These are phyloP conservation scores for Crepidotus variabilis DNA, from an alignment of 768 basidiomycete species.

Conservation along the genomic window DNA sequence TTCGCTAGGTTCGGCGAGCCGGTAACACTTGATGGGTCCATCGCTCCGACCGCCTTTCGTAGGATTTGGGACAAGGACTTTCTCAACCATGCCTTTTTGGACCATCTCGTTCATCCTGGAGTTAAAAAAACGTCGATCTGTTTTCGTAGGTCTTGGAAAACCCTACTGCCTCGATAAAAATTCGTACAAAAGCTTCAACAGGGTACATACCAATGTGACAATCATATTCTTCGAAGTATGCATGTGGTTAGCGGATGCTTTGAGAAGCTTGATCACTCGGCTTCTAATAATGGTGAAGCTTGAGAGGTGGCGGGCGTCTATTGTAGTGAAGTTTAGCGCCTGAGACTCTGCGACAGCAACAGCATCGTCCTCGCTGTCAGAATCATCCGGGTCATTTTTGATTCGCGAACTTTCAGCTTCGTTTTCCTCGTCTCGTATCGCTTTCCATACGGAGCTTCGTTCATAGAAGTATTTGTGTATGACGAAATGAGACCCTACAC, in stretches of 20 bases:
- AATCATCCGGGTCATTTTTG: constrained; percentile 21
- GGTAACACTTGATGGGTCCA: constrained; percentile 60
- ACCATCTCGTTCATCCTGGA: constrained; percentile 70
- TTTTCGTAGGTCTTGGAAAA: constrained; percentile 68
- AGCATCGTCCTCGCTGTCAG: constrained; percentile 33
- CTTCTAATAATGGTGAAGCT: constrained; percentile 69
- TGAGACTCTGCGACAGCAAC: constrained; percentile 21
- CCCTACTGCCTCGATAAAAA: constrained; percentile 44
- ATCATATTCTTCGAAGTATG: constrained; percentile 76
- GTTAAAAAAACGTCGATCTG: constrained; percentile 81
- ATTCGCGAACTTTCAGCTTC: constrained; percentile 34
- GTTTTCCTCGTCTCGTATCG: constrained; percentile 67
- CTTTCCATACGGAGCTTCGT: constrained; percentile 69
- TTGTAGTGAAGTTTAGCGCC: constrained; percentile 59
- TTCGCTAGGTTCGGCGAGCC: constrained; percentile 39
- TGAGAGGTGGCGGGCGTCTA: constrained; percentile 74
- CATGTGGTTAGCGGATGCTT: constrained; percentile 62
- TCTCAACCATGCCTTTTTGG: constrained; percentile 70
- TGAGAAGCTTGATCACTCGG: constrained; percentile 70
- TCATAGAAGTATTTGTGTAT: constrained; percentile 87
- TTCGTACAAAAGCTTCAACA: background rate
- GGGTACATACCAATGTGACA: constrained; percentile 60
- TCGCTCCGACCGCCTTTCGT: constrained; percentile 41
- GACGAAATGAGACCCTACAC: constrained; percentile 72
- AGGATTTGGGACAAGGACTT: constrained; percentile 60